Base-by-base conservation (phyloP, 2,329 filamentous ascomycete species). In the Monilinia fructigena region DNA sequence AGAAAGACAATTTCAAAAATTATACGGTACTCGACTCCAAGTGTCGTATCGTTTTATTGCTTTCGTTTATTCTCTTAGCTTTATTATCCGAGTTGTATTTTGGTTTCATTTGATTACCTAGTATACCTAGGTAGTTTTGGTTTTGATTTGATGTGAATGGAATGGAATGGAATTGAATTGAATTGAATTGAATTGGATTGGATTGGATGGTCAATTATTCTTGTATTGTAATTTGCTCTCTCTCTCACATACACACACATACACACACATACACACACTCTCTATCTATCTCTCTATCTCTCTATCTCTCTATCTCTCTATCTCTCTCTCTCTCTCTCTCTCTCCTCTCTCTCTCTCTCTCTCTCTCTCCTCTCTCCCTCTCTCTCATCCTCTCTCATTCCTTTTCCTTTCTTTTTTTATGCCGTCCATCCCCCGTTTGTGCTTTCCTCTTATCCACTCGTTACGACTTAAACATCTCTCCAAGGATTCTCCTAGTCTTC, bases 381-480 rank as follows among this genome's bases (percentile, higher is more conserved):
- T 14, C 18, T 54, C 6, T 20, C 16, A 16, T 2, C 4, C 35
- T 20, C 53, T 58, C 8, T 23, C n/a, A 18, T n/a, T 8, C 31
- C 31, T 7, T 12, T 59, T 56, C 5, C 35, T 52, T 50, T 38
- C 55, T 35, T n/a, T 52, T 11, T 16, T 16, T 16, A 31, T 55
- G 14, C 31, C n/a, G 50, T 16, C 28, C 28, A 60, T 50, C 10
- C 28, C 45, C 45, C 52, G 62, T 48, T 64, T 7, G 11, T 26
- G 10, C 28, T 58, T 64, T 56, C 42, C 62, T 62, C 59, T 58
- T 56, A 58, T 59, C 62, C 62, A 65, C 62, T 59, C n/a, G 40
- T 50, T 62, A 42, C 23, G 35, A 31, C 18, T 53, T 38, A 31
- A 20, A 7, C 28, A 52, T 11, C 54, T 74, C 38, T 45, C 48